Conservation (phyloP, 73 alveolate species). For the Durusdinium trenchii region DNA sequence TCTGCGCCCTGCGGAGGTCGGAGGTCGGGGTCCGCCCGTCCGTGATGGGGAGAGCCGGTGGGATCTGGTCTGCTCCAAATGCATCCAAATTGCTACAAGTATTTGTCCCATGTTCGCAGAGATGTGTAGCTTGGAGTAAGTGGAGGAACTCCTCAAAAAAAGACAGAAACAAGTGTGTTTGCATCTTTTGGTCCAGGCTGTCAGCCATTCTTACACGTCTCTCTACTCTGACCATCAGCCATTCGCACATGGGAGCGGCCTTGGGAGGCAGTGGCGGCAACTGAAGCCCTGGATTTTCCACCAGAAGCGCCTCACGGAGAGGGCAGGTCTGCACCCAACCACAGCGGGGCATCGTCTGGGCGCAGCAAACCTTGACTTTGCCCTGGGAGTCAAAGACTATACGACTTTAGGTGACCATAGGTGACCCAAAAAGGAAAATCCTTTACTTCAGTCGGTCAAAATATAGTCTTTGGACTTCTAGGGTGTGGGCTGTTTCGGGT, state of each 20-base stretch:
- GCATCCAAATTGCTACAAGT: neutral
- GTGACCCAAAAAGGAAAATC: no score
- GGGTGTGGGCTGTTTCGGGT: no score
- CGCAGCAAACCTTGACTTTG: neutral
- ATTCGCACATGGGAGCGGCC: neutral
- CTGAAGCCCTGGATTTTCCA: slow-evolving; percentile 49
- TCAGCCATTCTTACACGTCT: neutral
- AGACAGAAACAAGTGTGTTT: neutral
- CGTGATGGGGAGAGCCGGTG: neutral
- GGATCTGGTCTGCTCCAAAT: neutral
- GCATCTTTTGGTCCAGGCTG: neutral
- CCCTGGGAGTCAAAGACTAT: no score
- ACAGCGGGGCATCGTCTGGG: neutral
- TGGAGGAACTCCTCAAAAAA: no score
- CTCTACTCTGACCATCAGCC: neutral
- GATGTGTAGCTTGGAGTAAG: no score
- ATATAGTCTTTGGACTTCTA: no score
- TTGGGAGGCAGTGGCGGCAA: slow-evolving; percentile 83
- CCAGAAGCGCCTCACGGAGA: slow-evolving; percentile 49
- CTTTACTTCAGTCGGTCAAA: no score
- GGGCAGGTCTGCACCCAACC: neutral
- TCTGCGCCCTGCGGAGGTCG: slow-evolving; percentile 51
- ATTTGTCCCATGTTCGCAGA: no score
- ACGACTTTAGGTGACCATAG: no score
- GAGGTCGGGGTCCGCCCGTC: neutral